Evolutionary conservation across 768 basidiomycete species (phyloP).

Genomic region (Boletus rubescentipes): DNA sequence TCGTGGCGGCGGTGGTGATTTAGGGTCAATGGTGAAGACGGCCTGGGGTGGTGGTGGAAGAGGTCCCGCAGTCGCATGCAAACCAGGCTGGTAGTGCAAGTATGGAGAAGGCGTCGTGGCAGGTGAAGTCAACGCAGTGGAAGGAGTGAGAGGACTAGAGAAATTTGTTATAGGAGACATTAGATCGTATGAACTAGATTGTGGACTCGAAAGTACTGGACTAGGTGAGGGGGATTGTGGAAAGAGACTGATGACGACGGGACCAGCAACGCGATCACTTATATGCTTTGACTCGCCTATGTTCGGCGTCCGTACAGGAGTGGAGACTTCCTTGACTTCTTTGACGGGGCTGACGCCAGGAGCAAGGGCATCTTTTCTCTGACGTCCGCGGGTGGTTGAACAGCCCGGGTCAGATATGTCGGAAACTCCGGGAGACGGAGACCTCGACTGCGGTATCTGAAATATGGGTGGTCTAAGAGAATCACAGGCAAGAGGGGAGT

Average conservation of each 20-base stretch:
- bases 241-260: conserved; percentile 53
- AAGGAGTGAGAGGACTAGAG: conserved; percentile 25
- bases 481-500: conserved; percentile 27
- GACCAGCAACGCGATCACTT: conserved; percentile 58
- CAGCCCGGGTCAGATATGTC: conserved; percentile 35
- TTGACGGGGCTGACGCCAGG: conserved; percentile 31
- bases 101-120: conserved; percentile 39
- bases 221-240: conserved; percentile 32
- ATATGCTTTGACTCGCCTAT: conserved; percentile 65
- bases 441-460: conserved; percentile 38
- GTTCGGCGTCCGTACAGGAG: conserved; percentile 51
- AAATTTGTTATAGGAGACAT: conserved; percentile 27
- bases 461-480: conserved; percentile 37
- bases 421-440: conserved; percentile 30
- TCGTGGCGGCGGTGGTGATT: conserved; percentile 53
- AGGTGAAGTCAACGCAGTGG: conserved; percentile 30
- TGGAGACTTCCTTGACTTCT: conserved; percentile 24
- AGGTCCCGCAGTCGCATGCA: conserved; percentile 72
- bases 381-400: conserved; percentile 27
- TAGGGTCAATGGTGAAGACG: conserved; percentile 46
- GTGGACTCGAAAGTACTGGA: conserved; percentile 27
- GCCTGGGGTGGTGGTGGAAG: conserved; percentile 69
- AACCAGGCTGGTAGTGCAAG: conserved; percentile 61
- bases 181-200: conserved; percentile 27
- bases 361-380: conserved; percentile 35